Conservation (phyloP, 2,329 filamentous ascomycete genomes). For the Ilyonectria mors-panacis region DNA sequence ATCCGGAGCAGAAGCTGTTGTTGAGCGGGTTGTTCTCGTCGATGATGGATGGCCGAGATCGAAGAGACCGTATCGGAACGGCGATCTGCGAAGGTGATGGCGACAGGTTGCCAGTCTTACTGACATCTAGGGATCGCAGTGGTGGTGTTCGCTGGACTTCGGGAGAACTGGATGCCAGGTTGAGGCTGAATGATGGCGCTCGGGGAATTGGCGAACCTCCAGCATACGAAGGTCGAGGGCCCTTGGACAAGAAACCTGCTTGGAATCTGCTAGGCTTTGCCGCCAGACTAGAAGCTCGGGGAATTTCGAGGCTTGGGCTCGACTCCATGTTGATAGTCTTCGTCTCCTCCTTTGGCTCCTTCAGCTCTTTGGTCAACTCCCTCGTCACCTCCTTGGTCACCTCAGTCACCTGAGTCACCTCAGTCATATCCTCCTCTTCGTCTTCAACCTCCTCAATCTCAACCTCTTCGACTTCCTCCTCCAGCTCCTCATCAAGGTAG, state of each 20-base stretch:
- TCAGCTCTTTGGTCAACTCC: constrained; percentile 11
- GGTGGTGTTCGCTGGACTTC: constrained; percentile 56
- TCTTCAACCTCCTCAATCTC: background rate
- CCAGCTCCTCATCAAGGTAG: constrained; percentile 39
- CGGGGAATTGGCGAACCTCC: constrained; percentile 75
- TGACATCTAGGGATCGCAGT: constrained; percentile 65
- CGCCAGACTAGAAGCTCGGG: constrained; percentile 54
- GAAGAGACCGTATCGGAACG: constrained; percentile 50
- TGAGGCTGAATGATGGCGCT: constrained; percentile 70
- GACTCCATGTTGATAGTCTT: constrained; percentile 60
- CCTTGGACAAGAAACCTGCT: constrained; percentile 84
- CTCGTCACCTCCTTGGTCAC: constrained; percentile 25
- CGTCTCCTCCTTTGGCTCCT: constrained; percentile 16
- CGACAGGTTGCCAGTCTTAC: constrained; percentile 66
- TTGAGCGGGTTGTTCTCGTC: constrained; percentile 69
- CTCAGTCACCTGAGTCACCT: background rate
- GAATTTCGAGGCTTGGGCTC: constrained; percentile 72
- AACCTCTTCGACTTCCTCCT: constrained; percentile 21
- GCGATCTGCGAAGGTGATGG: constrained; percentile 56
- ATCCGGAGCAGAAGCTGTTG: constrained; percentile 54
- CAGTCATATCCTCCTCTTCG: background rate
- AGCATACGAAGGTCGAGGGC: constrained; percentile 56
- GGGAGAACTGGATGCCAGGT: constrained; percentile 64
- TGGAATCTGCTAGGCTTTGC: constrained; percentile 85
- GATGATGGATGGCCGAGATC: constrained; percentile 54